Base-by-base conservation (phyloP, 2,329 filamentous ascomycete species). In the Cladosporium colombiae region DNA sequence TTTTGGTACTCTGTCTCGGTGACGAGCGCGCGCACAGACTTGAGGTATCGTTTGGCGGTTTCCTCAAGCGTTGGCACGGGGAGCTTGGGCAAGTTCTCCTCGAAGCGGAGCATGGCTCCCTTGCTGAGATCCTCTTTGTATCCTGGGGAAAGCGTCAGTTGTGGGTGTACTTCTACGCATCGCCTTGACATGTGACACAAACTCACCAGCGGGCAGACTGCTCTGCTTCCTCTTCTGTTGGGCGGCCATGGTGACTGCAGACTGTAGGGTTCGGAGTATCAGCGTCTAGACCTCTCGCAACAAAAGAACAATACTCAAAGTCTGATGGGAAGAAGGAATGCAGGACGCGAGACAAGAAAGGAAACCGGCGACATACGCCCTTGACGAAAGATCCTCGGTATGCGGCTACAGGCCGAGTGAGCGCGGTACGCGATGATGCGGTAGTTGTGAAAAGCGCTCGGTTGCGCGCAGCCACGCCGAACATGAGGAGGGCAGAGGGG, bases 31-130 rank as follows among this genome's bases (percentile, higher is more conserved):
- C 91, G 88, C 59, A 96, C 84, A 44, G 89, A 88, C 81, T 92
- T 93, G 73, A 95, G 83, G 78, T 96, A 96, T 69, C 91, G 88
- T 69, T 87, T 85, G 44, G 91, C 86, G 7, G 91, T 95, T 81
- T 95, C 91, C 76, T 94, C 88, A 71, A 96, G 89, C 1, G 90
- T 89, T 13, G 91, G 91, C 4, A 95, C 90, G 16, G 92, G 91
- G 31, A 96, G 84, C 44, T 84, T 85, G 53, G 91, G 91, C 35
- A 96, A 86, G n/a, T 91, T 94, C 44, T 93, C 91, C 77, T 96
- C 91, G 78, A 91, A 96, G 72, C 92, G 87, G 72, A 95, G 84
- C 90, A 92, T 95, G 56, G 87, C 83, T 63, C 91, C 91, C 78
- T 92, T 93, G 74, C 88, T 88, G 73, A 85, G 84, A 79, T 95